Conservation (phyloP, 805 yeast species). For the Metschnikowia colocasiae region DNA sequence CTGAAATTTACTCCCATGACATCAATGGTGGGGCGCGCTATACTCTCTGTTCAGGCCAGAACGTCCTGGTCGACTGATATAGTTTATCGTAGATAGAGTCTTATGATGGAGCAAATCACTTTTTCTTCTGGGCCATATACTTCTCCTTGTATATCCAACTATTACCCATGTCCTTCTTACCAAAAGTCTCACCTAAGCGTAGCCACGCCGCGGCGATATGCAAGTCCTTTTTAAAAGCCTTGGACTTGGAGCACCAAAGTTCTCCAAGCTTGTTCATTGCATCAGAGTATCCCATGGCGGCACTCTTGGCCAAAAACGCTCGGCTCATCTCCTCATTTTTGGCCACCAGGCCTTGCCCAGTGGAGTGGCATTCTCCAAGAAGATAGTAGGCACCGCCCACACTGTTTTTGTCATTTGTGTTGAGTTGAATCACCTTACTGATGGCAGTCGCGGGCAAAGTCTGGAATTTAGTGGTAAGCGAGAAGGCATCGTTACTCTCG, state of each 20-base stretch:
- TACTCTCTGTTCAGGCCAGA: slow-evolving; percentile 12
- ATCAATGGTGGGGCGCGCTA: slow-evolving; percentile 13
- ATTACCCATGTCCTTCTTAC: slow-evolving; percentile 60
- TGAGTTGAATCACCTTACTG: slow-evolving; percentile 23
- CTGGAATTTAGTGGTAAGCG: slow-evolving; percentile 24
- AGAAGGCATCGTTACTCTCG: slow-evolving; percentile 25
- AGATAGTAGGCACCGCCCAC: slow-evolving; percentile 54
- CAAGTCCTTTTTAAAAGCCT: slow-evolving; percentile 53
- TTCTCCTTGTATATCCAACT: slow-evolving; percentile 75
- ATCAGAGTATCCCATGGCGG: slow-evolving; percentile 61
- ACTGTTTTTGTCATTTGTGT: slow-evolving; percentile 39
- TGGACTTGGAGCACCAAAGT: slow-evolving; percentile 59
- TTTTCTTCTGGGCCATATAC: slow-evolving; percentile 32
- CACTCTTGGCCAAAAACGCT: slow-evolving; percentile 59
- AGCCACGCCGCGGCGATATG: slow-evolving; percentile 67
- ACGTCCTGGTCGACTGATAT: neutral
- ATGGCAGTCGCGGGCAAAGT: slow-evolving; percentile 24
- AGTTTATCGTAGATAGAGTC: neutral
- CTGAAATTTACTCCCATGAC: slow-evolving; percentile 20
- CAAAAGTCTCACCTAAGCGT: slow-evolving; percentile 59
- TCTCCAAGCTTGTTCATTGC: slow-evolving; percentile 69
- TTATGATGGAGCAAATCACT: slow-evolving; percentile 1
- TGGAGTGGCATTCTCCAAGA: slow-evolving; percentile 51
- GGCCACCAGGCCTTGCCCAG: slow-evolving; percentile 51
- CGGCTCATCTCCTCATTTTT: slow-evolving; percentile 58